These are phyloP conservation scores for Colletotrichum sp. DNA, from an alignment of 2,329 filamentous ascomycete genomes.

Conservation along the genomic window DNA sequence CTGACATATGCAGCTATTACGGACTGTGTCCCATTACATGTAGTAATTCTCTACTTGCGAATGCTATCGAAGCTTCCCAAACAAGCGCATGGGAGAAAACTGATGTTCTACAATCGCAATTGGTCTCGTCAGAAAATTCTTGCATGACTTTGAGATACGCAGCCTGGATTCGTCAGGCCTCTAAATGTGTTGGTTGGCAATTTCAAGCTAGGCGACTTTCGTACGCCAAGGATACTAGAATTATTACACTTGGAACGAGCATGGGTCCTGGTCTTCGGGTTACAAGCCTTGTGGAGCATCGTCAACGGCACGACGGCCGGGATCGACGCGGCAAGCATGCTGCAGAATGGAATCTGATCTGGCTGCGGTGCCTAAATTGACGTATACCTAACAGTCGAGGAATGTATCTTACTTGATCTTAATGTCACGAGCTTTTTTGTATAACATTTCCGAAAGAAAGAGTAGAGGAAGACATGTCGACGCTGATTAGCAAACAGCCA, in stretches of 20 bases:
- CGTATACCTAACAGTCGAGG: neutral
- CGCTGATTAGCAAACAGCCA: neutral
- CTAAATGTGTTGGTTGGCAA: neutral
- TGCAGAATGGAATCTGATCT: neutral
- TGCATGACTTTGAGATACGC: neutral
- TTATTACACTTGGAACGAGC: neutral
- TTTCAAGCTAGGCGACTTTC: neutral
- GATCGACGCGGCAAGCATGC: neutral
- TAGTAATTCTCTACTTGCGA: rapidly evolving
- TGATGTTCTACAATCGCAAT: rapidly evolving
- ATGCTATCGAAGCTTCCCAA: neutral
- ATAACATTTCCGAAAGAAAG: neutral
- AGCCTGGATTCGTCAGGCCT: rapidly evolving
- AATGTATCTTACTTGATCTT: neutral
- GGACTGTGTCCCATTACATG: neutral
- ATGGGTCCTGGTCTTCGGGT: neutral
- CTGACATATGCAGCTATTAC: neutral
- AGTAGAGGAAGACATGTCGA: neutral
- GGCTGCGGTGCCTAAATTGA: neutral
- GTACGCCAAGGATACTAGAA: neutral
- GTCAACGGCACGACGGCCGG: neutral
- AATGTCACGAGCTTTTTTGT: too few species aligned
- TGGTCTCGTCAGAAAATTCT: neutral
- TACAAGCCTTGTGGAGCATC: neutral
- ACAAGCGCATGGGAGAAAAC: rapidly evolving